Evolutionary conservation across 2,329 filamentous ascomycete species (phyloP).

Genomic region (Talaromyces piceae): DNA sequence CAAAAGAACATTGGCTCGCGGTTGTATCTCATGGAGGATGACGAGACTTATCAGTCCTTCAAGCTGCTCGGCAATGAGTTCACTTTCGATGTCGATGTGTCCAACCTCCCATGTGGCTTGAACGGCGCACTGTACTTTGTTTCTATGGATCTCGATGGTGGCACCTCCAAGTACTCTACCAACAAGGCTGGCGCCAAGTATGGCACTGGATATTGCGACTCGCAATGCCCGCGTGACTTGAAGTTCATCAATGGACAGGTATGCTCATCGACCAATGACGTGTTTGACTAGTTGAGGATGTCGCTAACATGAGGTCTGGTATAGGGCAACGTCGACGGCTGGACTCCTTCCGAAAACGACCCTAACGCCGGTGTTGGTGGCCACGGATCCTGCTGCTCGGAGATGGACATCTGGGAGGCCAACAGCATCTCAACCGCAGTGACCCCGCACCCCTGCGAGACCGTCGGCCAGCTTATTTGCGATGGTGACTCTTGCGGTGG

Average conservation of each 20-base stretch:
- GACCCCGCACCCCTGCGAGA: slow-evolving; percentile 59
- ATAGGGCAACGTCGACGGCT: slow-evolving; percentile 50
- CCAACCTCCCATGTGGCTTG: slow-evolving; percentile 59
- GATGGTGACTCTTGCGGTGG: slow-evolving; percentile 47
- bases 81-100: slow-evolving; percentile 66
- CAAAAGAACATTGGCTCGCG: slow-evolving; percentile 43
- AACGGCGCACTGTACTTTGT: slow-evolving; percentile 65
- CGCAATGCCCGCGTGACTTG: slow-evolving; percentile 48
- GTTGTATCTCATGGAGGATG: slow-evolving; percentile 57
- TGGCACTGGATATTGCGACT: slow-evolving; percentile 59
- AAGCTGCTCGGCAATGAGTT: slow-evolving; percentile 61
- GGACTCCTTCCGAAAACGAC: slow-evolving; percentile 47
- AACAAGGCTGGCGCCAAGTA: slow-evolving; percentile 54
- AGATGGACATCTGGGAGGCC: slow-evolving; percentile 66
- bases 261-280: slow-evolving; percentile 15
- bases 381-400: slow-evolving; percentile 57
- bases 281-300: slow-evolving; percentile 3
- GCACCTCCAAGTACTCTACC: slow-evolving; percentile 41
- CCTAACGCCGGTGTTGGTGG: slow-evolving; percentile 46
- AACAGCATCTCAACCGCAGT: slow-evolving; percentile 58
- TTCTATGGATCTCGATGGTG: slow-evolving; percentile 48
- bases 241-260: slow-evolving; percentile 49
- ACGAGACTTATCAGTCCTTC: slow-evolving; percentile 58
- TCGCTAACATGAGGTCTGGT: slow-evolving; percentile 25
- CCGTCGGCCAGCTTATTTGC: slow-evolving; percentile 46